These are phyloP conservation scores for Candida peoriensis DNA, from an alignment of 805 yeast species.

Conservation along the genomic window DNA sequence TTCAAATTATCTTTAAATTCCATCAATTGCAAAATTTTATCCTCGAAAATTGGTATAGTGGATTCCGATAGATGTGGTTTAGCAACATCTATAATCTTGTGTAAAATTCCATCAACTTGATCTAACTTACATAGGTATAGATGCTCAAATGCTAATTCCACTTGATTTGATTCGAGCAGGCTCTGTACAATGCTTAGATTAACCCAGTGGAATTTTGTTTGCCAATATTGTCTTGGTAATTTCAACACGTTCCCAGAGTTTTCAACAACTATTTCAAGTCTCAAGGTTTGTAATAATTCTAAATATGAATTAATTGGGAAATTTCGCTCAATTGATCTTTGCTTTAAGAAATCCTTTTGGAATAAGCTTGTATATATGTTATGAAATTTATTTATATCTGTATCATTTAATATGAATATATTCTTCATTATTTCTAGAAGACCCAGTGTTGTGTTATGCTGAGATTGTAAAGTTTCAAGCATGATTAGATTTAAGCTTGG, in stretches of 20 bases:
- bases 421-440: slow-evolving; percentile 11
- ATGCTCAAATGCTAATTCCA: slow-evolving; percentile 8
- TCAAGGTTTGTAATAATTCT: slow-evolving; percentile 11
- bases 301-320: slow-evolving; percentile 6
- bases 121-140: slow-evolving; percentile 1
- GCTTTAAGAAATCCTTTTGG: slow-evolving; percentile 8
- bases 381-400: slow-evolving; percentile 11
- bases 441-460: slow-evolving; percentile 15
- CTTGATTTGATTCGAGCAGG: slow-evolving; percentile 3
- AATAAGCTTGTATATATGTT: slow-evolving; percentile 8
- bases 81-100: slow-evolving; percentile 7
- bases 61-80: no score
- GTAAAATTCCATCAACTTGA: slow-evolving; percentile 12
- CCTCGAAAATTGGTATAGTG: slow-evolving; percentile 1
- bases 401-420: slow-evolving; percentile 6
- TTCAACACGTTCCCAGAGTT: slow-evolving; percentile 7
- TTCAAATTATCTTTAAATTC: background rate
- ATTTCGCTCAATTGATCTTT: slow-evolving; percentile 2
- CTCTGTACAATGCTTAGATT: slow-evolving; percentile 10
- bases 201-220: slow-evolving; percentile 13
- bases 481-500: slow-evolving; percentile 8
- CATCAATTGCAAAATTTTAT: slow-evolving; percentile 4
- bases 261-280: slow-evolving; percentile 11
- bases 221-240: slow-evolving; percentile 12
- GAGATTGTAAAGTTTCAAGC: slow-evolving; percentile 6